A percentile compares a stretch with the other conserved stretches of the same genome.
Conservation (phyloP, 495 filamentous ascomycete species). For the Xylaria intraflava region DNA sequence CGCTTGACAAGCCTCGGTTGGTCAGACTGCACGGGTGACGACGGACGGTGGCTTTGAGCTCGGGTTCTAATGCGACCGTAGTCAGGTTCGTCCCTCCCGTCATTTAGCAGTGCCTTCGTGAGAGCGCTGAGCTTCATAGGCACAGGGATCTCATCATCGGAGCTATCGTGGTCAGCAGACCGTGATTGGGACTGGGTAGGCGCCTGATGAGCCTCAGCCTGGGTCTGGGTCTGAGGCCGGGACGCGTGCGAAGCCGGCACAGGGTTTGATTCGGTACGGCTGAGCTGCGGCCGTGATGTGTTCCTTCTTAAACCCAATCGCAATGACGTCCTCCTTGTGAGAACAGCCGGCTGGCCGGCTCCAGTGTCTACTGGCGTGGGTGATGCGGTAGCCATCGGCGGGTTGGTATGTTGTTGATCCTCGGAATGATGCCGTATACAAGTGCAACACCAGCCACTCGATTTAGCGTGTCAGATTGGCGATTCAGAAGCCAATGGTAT, state of each 20-base stretch:
- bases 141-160: slow-evolving; percentile 63
- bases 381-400: slow-evolving; percentile 30
- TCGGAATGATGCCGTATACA: slow-evolving; percentile 9
- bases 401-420: slow-evolving; percentile 7
- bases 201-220: too few species aligned
- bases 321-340: slow-evolving; percentile 36
- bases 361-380: slow-evolving; percentile 31
- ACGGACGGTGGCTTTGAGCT: slow-evolving; percentile 34
- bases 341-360: slow-evolving; percentile 26
- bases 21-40: slow-evolving; percentile 41
- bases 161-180: slow-evolving; percentile 52
- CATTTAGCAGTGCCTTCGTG: slow-evolving; percentile 67
- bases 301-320: slow-evolving; percentile 37
- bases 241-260: slow-evolving; percentile 15
- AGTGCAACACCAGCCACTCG: slow-evolving; percentile 4
- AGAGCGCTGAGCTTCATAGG: slow-evolving; percentile 75
- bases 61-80: slow-evolving; percentile 54
- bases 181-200: slow-evolving; percentile 17
- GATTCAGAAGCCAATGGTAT: slow-evolving; percentile 13
- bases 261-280: slow-evolving; percentile 35
- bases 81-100: slow-evolving; percentile 48
- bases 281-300: slow-evolving; percentile 26
- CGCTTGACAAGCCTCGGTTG: slow-evolving; percentile 33
- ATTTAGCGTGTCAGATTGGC: slow-evolving; percentile 22
- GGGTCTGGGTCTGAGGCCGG: slow-evolving; percentile 20